Percentiles rank a stretch among this genome's conserved stretches.
phyloP scores from a whole-genome alignment of 495 filamentous ascomycete species.

The Penicillium waksmanii region DNA sequence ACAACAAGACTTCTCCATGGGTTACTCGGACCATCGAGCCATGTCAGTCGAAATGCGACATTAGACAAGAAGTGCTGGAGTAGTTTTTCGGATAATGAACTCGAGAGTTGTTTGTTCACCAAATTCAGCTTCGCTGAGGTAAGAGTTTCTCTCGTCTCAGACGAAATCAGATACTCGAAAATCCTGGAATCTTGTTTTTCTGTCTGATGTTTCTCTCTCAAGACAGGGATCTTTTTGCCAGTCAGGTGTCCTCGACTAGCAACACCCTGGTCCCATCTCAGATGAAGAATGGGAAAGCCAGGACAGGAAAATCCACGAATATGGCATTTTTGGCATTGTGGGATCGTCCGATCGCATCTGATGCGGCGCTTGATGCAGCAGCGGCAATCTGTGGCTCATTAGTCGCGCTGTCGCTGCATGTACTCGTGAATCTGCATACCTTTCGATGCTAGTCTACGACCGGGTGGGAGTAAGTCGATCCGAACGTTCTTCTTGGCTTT shows the following conservation, averaged over 20 bases:
- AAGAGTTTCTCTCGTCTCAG: not conserved
- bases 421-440: slow-evolving; percentile 4
- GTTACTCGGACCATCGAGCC: slow-evolving; percentile 26
- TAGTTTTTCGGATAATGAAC: slow-evolving; percentile 14
- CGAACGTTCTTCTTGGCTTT: slow-evolving; percentile 21
- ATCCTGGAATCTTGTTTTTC: not conserved
- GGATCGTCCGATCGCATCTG: slow-evolving; percentile 26
- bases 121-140: not conserved
- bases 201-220: not conserved
- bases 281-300: slow-evolving; percentile 17
- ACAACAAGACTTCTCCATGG: slow-evolving; percentile 24
- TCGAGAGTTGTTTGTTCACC: slow-evolving; percentile 7
- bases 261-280: slow-evolving; percentile 21
- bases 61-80: slow-evolving; percentile 20
- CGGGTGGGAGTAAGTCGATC: slow-evolving; percentile 18
- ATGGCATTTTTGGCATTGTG: slow-evolving; percentile 24
- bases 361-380: slow-evolving; percentile 26
- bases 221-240: slow-evolving; percentile 12
- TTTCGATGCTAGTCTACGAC: slow-evolving; percentile 21
- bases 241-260: slow-evolving; percentile 17
- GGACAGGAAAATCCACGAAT: slow-evolving; percentile 21
- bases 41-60: slow-evolving; percentile 21
- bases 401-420: not conserved
- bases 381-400: slow-evolving; percentile 14
- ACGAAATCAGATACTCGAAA: not conserved